Percentiles rank a stretch among this genome's conserved stretches.
Conservation (phyloP, 2,329 filamentous ascomycete species). For the Aureobasidium sp. region DNA sequence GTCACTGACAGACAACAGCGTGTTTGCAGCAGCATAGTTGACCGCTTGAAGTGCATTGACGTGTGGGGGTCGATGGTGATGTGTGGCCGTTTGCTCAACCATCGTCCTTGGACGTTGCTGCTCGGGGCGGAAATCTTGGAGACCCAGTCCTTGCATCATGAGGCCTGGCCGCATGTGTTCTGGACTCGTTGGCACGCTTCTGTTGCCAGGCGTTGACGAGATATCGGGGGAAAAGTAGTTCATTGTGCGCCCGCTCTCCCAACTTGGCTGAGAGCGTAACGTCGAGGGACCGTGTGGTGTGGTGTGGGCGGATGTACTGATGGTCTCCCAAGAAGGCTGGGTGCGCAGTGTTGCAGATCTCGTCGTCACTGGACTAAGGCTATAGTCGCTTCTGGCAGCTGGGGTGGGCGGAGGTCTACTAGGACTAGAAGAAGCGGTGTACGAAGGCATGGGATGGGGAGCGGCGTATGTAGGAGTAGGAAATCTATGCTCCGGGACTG, state of each 20-base stretch:
- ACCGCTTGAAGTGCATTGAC: constrained; percentile 16
- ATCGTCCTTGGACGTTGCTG: constrained; percentile 6
- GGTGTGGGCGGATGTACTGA: constrained; percentile 11
- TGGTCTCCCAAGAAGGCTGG: constrained; percentile 20
- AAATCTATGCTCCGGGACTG: neutral
- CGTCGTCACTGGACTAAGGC: constrained; percentile 15
- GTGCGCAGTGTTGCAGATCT: constrained; percentile 3
- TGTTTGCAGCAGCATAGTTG: constrained; percentile 15
- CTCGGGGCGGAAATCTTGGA: neutral
- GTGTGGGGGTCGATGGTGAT: constrained; percentile 14
- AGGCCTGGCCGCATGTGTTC: neutral
- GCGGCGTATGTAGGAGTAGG: constrained; percentile 22
- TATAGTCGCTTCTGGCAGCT: constrained; percentile 20
- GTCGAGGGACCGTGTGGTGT: constrained; percentile 14
- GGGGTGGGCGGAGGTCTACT: constrained; percentile 20
- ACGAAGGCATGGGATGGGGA: constrained; percentile 28
- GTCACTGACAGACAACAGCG: neutral
- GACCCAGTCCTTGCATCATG: constrained; percentile 2
- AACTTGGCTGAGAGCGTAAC: neutral
- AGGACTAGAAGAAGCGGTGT: constrained; percentile 14
- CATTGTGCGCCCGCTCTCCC: neutral
- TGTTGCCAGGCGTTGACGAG: neutral
- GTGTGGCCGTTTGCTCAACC: neutral
- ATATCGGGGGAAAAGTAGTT: neutral
- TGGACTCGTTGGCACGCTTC: constrained; percentile 5